These are phyloP conservation scores for Oryza coarctata DNA, from an alignment of 176 grass and related monocot genomes.

Conservation along the genomic window DNA sequence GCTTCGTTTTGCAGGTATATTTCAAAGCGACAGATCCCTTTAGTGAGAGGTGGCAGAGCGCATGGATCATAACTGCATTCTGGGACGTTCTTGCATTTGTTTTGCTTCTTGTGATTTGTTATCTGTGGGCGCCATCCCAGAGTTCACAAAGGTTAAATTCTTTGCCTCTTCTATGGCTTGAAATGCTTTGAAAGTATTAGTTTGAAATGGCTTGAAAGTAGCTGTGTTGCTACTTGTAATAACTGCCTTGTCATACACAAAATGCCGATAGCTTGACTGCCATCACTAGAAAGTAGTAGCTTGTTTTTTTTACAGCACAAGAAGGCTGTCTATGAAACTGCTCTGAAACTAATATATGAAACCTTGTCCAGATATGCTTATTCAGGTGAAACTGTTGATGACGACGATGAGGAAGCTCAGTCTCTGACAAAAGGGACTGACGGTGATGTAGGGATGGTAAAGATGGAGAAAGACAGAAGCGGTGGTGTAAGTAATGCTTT, in stretches of 20 bases:
- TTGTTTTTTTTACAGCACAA: not conserved
- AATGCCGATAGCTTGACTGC: not conserved
- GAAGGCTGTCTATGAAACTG: not conserved
- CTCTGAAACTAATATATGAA: not conserved
- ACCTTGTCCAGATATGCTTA: constrained; percentile 82
- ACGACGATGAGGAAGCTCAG: constrained; percentile 83
- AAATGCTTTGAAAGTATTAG: not conserved
- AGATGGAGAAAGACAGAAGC: constrained; percentile 75
- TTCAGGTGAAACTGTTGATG: constrained; percentile 74
- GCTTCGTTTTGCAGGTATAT: constrained; percentile 69
- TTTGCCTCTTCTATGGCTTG: not conserved
- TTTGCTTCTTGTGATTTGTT: constrained; percentile 85
- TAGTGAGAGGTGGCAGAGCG: constrained; percentile 97
- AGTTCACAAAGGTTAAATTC: constrained; percentile 86
- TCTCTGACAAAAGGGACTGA: constrained; percentile 80
- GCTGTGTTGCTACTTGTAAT: not conserved
- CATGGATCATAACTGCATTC: constrained; percentile 98
- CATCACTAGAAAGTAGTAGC: not conserved
- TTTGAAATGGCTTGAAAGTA: not conserved
- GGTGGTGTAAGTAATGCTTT: constrained; percentile 46
- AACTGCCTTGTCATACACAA: not conserved
- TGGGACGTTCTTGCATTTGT: constrained; percentile 90
- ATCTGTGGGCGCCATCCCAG: constrained; percentile 95
- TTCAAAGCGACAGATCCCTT: constrained; percentile 97
- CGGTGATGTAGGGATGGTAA: constrained; percentile 82